Percentiles rank a stretch among this genome's conserved stretches.
phyloP scores from a whole-genome alignment of 371 early-diverging fungal species.

The Rhizomucor miehei region DNA sequence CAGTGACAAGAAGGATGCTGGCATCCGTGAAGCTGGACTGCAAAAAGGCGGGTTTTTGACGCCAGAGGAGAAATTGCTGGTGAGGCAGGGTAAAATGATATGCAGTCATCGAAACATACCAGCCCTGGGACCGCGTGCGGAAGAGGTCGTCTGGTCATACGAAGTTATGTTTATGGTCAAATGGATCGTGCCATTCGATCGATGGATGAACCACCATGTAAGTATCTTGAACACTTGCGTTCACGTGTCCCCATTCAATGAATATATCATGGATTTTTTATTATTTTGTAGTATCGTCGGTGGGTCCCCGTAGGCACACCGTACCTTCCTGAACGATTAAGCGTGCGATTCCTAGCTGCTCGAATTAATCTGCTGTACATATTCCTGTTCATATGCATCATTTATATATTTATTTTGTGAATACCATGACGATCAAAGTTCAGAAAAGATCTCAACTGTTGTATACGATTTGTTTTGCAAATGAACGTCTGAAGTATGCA shows the following conservation, averaged over 20 bases:
- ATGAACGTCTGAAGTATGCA: too few species aligned
- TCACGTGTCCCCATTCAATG: too few species aligned
- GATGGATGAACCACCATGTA: slow-evolving; percentile 20
- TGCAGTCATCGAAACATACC: slow-evolving; percentile 21
- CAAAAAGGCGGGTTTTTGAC: slow-evolving; percentile 12
- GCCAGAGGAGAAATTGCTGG: slow-evolving; percentile 10
- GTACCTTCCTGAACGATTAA: slow-evolving; percentile 8
- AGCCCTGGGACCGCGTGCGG: slow-evolving; percentile 21
- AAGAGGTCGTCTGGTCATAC: slow-evolving; percentile 20
- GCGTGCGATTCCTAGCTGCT: slow-evolving; percentile 14
- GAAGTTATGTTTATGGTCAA: slow-evolving; percentile 18
- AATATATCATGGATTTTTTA: neutral
- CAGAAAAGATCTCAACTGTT: too few species aligned
- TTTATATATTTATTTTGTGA: neutral
- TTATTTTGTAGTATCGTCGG: slow-evolving; percentile 11
- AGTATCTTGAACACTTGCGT: neutral
- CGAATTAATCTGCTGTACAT: slow-evolving; percentile 9
- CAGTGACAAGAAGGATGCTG: neutral
- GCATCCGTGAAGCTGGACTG: slow-evolving; percentile 7
- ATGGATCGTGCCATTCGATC: slow-evolving; percentile 15
- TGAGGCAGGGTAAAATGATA: slow-evolving; percentile 13
- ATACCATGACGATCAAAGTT: too few species aligned
- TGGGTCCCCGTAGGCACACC: slow-evolving; percentile 3
- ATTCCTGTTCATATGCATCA: neutral
- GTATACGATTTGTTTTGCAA: too few species aligned